These are phyloP conservation scores for Cenococcum geophilum DNA, from an alignment of 495 filamentous ascomycete species.

Conservation along the genomic window DNA sequence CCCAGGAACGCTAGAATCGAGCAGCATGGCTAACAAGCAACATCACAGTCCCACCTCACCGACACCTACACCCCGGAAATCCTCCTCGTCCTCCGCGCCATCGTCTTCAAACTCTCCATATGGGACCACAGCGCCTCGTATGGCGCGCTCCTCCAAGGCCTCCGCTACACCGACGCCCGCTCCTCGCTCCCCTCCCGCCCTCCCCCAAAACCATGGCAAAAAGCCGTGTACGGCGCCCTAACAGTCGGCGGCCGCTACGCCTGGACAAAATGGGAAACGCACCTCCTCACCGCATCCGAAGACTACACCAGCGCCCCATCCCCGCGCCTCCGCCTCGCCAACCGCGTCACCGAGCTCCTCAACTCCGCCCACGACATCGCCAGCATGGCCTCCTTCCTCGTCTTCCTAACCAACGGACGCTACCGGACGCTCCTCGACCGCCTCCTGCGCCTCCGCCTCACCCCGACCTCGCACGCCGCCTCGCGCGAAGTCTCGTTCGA, in stretches of 20 bases:
- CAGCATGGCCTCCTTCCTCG: conserved; percentile 75
- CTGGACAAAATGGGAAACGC: conserved; percentile 82
- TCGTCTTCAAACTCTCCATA: conserved; percentile 89
- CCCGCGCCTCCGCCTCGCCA: conserved; percentile 51
- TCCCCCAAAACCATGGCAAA: conserved; percentile 68
- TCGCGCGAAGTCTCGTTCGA: conserved; percentile 91
- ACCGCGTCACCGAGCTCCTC: conserved; percentile 59
- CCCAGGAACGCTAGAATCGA: neutral
- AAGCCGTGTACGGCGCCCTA: conserved; percentile 72
- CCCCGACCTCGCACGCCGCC: conserved; percentile 73
- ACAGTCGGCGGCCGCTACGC: conserved; percentile 83
- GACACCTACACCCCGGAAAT: conserved; percentile 89
- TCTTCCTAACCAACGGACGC: conserved; percentile 82
- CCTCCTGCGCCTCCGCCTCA: conserved; percentile 75
- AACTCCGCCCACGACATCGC: conserved; percentile 71
- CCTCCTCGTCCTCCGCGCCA: conserved; percentile 61
- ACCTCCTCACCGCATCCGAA: conserved; percentile 34
- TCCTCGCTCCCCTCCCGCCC: conserved; percentile 53
- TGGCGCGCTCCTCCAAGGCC: conserved; percentile 84
- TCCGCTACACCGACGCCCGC: conserved; percentile 83
- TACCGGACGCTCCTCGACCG: conserved; percentile 90
- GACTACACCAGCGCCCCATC: conserved; percentile 34
- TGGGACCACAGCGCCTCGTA: conserved; percentile 97
- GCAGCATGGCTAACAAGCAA: neutral
- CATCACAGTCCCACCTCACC: conserved; percentile 49